Conservation (phyloP, 1,139 yeast genomes). For the Pichia sp. region DNA sequence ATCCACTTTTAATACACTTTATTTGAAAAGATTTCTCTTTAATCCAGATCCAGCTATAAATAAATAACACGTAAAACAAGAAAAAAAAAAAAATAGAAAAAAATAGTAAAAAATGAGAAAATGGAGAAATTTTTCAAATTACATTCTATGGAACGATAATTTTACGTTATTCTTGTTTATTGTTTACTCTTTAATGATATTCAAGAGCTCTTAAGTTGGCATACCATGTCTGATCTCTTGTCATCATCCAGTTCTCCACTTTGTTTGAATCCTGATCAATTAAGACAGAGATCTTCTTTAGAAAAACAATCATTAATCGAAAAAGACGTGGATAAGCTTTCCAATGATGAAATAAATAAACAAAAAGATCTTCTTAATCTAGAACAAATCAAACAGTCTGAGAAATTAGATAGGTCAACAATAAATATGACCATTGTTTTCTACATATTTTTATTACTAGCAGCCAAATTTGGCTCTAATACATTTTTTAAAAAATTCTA, state of each 20-base stretch:
- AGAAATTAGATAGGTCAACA: slow-evolving; percentile 17
- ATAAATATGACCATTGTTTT: slow-evolving; percentile 16
- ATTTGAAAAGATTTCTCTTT: too few relatives aligned
- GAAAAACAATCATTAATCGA: neutral
- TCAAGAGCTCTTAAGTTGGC: neutral
- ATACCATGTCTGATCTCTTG: slow-evolving; percentile 6
- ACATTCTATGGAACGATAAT: neutral
- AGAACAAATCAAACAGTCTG: slow-evolving; percentile 9
- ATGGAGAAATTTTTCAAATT: neutral
- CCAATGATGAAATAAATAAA: neutral
- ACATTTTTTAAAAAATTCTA: slow-evolving; percentile 35
- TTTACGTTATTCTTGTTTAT: neutral
- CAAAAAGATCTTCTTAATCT: neutral
- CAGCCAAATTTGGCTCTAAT: slow-evolving; percentile 11
- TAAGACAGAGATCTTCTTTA: slow-evolving; percentile 5
- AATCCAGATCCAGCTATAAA: too few relatives aligned
- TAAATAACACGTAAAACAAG: neutral
- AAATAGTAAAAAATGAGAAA: too few relatives aligned
- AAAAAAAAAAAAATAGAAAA: too few relatives aligned
- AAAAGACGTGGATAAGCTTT: neutral
- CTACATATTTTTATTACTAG: slow-evolving; percentile 13
- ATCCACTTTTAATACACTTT: too few relatives aligned
- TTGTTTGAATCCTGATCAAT: neutral
- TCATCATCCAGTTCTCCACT: slow-evolving; percentile 5
- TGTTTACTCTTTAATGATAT: neutral